Evolutionary conservation across 192 early-diverging fungal species (phyloP).

Genomic region (Umbelopsis ramanniana): DNA sequence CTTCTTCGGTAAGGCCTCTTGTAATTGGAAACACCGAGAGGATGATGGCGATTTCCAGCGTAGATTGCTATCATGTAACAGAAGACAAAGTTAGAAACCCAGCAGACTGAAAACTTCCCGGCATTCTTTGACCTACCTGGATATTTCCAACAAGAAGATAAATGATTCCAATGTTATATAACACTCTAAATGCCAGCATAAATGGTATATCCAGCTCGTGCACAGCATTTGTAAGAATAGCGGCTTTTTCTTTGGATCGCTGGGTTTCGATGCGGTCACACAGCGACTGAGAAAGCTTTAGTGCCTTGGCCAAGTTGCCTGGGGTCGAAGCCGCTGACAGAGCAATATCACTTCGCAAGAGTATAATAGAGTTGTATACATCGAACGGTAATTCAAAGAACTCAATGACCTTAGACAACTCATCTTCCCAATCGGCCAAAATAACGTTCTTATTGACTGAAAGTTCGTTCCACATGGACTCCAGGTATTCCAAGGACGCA

Average conservation of each 20-base stretch:
- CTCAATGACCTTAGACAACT: slow-evolving; percentile 28
- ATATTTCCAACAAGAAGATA: slow-evolving; percentile 41
- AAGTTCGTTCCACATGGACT: slow-evolving; percentile 34
- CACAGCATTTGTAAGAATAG: slow-evolving; percentile 3
- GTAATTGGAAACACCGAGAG: slow-evolving; percentile 39
- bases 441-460: neutral
- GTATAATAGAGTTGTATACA: slow-evolving; percentile 32
- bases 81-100: neutral
- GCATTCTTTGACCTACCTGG: slow-evolving; percentile 34
- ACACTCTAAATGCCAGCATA: slow-evolving; percentile 42
- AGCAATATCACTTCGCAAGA: slow-evolving; percentile 38
- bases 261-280: slow-evolving; percentile 41
- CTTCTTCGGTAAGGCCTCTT: slow-evolving; percentile 26
- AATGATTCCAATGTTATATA: slow-evolving; percentile 43
- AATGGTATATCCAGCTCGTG: slow-evolving; percentile 38
- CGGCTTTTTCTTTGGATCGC: slow-evolving; percentile 27
- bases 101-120: neutral
- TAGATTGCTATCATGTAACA: slow-evolving; percentile 31
- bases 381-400: slow-evolving; percentile 38
- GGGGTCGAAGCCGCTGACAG: slow-evolving; percentile 35
- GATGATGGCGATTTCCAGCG: slow-evolving; percentile 41
- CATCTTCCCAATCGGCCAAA: slow-evolving; percentile 30
- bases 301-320: slow-evolving; percentile 37
- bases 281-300: slow-evolving; percentile 35
- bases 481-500: slow-evolving; percentile 34